Base-by-base conservation (phyloP, 768 basidiomycete genomes). In the Trichaptum fuscoviolaceum region DNA sequence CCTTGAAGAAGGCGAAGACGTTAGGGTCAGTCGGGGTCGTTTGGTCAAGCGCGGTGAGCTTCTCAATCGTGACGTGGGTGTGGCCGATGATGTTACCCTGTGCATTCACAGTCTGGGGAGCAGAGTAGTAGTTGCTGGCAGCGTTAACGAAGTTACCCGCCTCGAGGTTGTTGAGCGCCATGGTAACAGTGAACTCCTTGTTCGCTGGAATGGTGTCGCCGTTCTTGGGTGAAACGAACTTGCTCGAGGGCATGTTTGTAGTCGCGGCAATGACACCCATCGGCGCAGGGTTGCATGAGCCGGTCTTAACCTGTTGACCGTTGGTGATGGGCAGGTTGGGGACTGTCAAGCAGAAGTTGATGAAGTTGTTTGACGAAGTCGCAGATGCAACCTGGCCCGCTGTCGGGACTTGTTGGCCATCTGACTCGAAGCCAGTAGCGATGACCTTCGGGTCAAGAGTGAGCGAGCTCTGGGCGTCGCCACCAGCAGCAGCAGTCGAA, bases 101-200 rank as follows among this genome's bases (percentile, higher is more conserved):
- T 0, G 26, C 71, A 72, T 87, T 82, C 25, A 86, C 71, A 64
- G 83, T 80, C 71, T 87, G 85, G 36, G 85, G 87, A 24, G 84
- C 88, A 35, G 80, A 77, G 67, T 84, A 87, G 74, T 84, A 86
- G 69, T 81, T 84, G 63, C 77, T 71, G 68, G 83, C 73, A 0
- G 85, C 81, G 70, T 86, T 85, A 65, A 83, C 84, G 73, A 90
- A 88, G 75, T 78, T 79, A 57, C 85, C 86, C 34, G 83, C 83
- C 65, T 81, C 73, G 72, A 84, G 70, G 69, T 77, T 79, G 65
- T 75, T 69, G 65, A 85, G 82, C 36, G 73, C 76, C 75, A 89
- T 81, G 24, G 73, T 70, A 70, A 88, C 80, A 10, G 80, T 85
- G 75, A 89, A 87, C 1, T 77, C 71, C 65, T 72, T 70, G 75